These are phyloP conservation scores for Sequoiadendron giganteum DNA, from an alignment of 75 land plant genomes.

Conservation along the genomic window DNA sequence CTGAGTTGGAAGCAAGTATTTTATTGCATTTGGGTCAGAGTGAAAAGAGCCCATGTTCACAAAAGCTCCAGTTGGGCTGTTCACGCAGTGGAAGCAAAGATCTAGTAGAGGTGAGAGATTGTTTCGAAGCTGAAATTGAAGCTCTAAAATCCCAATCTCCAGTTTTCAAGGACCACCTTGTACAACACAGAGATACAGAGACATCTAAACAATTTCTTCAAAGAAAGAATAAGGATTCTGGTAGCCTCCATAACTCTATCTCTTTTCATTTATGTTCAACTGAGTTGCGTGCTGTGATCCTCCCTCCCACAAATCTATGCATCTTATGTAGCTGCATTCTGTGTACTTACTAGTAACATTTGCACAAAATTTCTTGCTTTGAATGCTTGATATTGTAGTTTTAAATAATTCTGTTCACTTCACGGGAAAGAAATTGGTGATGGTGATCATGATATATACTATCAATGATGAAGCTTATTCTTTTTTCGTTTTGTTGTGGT, in stretches of 20 bases:
- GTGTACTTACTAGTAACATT: not conserved
- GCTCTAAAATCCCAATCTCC: constrained; percentile 4
- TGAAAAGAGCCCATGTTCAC: not conserved
- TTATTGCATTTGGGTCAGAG: constrained; percentile 8
- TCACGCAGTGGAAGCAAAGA: not conserved
- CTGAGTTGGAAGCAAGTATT: constrained; percentile 19
- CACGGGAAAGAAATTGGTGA: constrained; percentile 1
- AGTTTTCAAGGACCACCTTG: constrained; percentile 13
- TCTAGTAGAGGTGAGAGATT: constrained; percentile 16
- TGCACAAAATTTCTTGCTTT: not conserved
- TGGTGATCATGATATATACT: not conserved
- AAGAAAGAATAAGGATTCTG: not conserved
- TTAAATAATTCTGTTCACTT: not conserved
- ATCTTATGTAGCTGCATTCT: not conserved
- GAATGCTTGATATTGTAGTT: not conserved
- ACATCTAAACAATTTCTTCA: not conserved
- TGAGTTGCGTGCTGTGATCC: not conserved
- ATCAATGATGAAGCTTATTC: not conserved
- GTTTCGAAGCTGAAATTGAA: constrained; percentile 10
- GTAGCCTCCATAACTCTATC: not conserved
- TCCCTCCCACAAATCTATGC: not conserved
- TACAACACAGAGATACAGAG: constrained; percentile 18
- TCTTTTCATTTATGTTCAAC: not conserved
- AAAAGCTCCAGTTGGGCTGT: not conserved
- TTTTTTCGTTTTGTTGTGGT: constrained; percentile 14